These are phyloP conservation scores for Plectranthus barbatus DNA, from an alignment of 257 asterid genomes.

Conservation along the genomic window DNA sequence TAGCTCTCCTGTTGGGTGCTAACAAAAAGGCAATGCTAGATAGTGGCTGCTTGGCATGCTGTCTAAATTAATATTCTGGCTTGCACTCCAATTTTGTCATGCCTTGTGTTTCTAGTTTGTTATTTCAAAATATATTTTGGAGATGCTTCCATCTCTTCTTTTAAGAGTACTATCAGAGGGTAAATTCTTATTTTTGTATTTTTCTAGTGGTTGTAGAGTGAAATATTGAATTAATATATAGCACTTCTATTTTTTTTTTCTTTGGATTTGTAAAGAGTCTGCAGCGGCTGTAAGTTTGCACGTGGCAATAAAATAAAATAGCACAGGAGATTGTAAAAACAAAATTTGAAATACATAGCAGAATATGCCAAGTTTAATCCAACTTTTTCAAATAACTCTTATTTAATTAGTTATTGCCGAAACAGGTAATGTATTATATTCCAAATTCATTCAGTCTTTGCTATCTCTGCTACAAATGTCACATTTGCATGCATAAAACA, in stretches of 20 bases:
- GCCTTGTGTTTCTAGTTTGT: no score
- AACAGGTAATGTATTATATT: slow-evolving; percentile 3
- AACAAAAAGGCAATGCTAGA: no score
- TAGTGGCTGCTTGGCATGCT: no score
- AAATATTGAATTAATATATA: not conserved
- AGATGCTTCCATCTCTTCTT: slow-evolving; percentile 11
- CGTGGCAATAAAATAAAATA: not conserved
- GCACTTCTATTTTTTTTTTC: not conserved
- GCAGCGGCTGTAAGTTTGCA: no score
- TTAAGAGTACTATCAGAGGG: slow-evolving; percentile 7
- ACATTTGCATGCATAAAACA: not conserved
- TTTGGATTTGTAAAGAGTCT: no score
- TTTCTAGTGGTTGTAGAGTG: slow-evolving; percentile 19
- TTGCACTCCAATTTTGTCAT: no score
- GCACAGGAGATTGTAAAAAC: not conserved
- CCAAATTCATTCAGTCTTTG: not conserved
- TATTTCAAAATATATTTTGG: slow-evolving; percentile 4
- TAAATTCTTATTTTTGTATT: slow-evolving; percentile 6
- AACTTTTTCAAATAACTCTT: not conserved
- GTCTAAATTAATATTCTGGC: no score
- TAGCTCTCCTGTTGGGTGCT: no score
- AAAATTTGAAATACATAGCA: slow-evolving; percentile 19
- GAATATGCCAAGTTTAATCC: slow-evolving; percentile 21
- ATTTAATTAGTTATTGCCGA: not conserved
- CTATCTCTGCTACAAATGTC: slow-evolving; percentile 28